Evolutionary conservation across 345 rosid species (phyloP).

Genomic region (Psidium friedrichsthalianum): DNA sequence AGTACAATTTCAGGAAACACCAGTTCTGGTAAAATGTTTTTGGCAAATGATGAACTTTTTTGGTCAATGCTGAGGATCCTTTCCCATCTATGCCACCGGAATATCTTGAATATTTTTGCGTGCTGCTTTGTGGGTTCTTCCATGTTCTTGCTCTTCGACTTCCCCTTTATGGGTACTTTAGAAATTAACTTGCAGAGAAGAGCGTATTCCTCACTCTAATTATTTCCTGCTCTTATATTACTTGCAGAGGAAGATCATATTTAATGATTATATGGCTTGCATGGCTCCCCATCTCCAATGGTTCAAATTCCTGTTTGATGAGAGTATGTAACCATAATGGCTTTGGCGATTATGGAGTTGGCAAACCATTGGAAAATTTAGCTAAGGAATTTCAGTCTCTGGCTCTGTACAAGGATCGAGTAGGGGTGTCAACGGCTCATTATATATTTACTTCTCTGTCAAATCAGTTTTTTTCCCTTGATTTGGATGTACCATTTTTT

Average conservation of each 20-base stretch:
- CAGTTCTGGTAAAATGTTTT: slow-evolving; percentile 16
- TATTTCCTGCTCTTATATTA: background rate
- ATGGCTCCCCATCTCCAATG: background rate
- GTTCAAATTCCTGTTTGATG: background rate
- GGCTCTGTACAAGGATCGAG: background rate
- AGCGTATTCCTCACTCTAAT: background rate
- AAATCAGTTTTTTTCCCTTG: background rate
- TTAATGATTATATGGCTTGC: background rate
- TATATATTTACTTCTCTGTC: background rate
- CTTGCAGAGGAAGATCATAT: background rate
- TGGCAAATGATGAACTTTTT: slow-evolving; percentile 18
- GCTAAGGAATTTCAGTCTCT: background rate
- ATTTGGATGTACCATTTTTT: background rate
- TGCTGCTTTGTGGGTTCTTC: slow-evolving; percentile 24
- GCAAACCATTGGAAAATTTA: background rate
- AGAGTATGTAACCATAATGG: background rate
- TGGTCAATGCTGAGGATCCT: slow-evolving; percentile 33
- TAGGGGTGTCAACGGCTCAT: background rate
- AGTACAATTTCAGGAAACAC: slow-evolving; percentile 21
- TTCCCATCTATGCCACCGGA: slow-evolving; percentile 24
- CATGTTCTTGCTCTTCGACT: slow-evolving; percentile 21
- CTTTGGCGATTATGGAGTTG: background rate
- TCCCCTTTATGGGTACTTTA: slow-evolving; percentile 17
- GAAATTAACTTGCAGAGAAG: slow-evolving; percentile 19
- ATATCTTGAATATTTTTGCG: slow-evolving; percentile 31